Evolutionary conservation across 495 filamentous ascomycete species (phyloP), one percentile per base, ranked within the genome.

Genomic region (Penicillium paxilli): DNA sequence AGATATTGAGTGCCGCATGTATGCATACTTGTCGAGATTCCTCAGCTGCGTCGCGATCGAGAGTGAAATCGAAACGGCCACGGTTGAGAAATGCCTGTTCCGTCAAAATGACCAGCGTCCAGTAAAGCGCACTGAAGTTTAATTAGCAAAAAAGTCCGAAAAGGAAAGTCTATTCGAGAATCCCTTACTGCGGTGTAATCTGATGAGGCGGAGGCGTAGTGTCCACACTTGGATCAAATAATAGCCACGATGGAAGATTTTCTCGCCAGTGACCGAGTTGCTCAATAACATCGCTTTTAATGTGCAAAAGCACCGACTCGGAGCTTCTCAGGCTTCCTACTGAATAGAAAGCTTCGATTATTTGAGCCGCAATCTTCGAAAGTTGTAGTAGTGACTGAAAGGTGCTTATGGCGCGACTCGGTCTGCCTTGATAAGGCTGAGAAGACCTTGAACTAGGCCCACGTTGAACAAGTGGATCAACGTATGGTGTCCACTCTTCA

Each of bases 401-500:
- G 4, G 47, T 50, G 20, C 5, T 37, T 2, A 50, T 26, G 11
- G 47, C 47, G 26, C 40, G 40, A 25, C 28, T 22, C 49, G 30
- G 24, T 25, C 19, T 44, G 11, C 9, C 40, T 4, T 17, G 40
- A 25, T 22, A 37, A 42, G 42, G 19, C n/a, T n/a, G n/a, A n/a
- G 44, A 32, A 47, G 47, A 24, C 4, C 14, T 7, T 5, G 47
- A 16, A 35, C 11, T 4, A 4, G 9, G 28, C 12, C 26, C 19
- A 4, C 23, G 23, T 23, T 22, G 33, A 2, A 35, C 24, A 14
- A 16, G 5, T 1, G 53, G 48, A 49, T 65, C 56, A 28, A 47
- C 38, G 24, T 64, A 72, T 5, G 71, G 67, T 28, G 40, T 47
- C 64, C 66, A 75, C 17, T 49, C 33, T 30, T 73, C 70, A 6